Conservation (phyloP, 2,329 filamentous ascomycete genomes). For the Neopestalotiopsis clavispora region DNA sequence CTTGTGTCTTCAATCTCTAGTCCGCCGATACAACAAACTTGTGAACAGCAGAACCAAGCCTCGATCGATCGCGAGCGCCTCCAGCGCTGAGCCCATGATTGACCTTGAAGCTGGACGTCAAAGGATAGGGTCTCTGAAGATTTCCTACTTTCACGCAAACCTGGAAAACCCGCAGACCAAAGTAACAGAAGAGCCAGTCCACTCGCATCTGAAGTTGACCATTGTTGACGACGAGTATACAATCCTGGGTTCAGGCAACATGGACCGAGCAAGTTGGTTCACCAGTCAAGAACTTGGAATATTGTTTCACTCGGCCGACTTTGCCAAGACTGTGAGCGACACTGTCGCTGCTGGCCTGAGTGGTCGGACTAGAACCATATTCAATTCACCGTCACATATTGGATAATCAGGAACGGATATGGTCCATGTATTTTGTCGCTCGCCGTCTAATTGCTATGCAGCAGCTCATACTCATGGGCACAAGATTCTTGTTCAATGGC, state of each 20-base stretch:
- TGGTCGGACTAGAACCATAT: slow-evolving; percentile 38
- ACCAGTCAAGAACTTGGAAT: slow-evolving; percentile 85
- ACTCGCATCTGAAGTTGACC: slow-evolving; percentile 79
- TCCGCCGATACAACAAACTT: slow-evolving; percentile 55
- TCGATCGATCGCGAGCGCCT: neutral
- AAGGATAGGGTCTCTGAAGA: slow-evolving; percentile 54
- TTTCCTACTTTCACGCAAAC: slow-evolving; percentile 61
- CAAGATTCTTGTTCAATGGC: neutral
- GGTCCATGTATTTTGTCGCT: no score
- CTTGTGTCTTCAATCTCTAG: slow-evolving; percentile 64
- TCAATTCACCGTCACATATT: slow-evolving; percentile 20
- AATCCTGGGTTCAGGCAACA: slow-evolving; percentile 79
- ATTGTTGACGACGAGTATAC: slow-evolving; percentile 72
- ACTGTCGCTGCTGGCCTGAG: slow-evolving; percentile 38
- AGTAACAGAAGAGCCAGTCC: slow-evolving; percentile 62
- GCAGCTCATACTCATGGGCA: neutral
- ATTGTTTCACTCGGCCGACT: slow-evolving; percentile 47
- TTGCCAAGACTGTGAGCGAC: slow-evolving; percentile 37
- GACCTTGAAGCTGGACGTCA: slow-evolving; percentile 49
- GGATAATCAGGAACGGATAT: neutral
- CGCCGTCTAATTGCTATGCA: neutral
- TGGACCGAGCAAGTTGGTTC: slow-evolving; percentile 85
- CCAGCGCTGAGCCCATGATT: slow-evolving; percentile 28
- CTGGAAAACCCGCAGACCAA: slow-evolving; percentile 20
- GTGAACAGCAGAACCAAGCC: slow-evolving; percentile 19